Evolutionary conservation across 192 early-diverging fungal genomes (phyloP).

Genomic region (Tieghemiomyces parasiticus): DNA sequence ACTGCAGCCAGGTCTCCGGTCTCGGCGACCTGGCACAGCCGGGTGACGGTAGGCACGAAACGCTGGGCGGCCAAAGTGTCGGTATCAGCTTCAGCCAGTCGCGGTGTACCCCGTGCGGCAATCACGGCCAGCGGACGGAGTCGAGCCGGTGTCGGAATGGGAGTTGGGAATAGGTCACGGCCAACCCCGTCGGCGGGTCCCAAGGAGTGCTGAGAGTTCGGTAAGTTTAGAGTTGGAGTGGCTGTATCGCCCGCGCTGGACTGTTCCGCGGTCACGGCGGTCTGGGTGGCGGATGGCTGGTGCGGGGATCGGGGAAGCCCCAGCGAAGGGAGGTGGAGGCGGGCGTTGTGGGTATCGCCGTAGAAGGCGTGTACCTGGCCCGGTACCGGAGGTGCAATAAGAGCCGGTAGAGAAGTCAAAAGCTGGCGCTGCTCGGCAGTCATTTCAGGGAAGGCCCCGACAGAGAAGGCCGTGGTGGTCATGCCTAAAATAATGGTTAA

Average conservation of each 20-base stretch:
- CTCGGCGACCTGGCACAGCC: conserved; percentile 11
- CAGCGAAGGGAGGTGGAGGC: conserved; percentile 17
- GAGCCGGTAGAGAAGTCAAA: conserved; percentile 24
- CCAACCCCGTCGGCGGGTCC: not conserved
- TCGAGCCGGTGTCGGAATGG: not conserved
- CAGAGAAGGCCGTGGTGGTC: too few relatives aligned
- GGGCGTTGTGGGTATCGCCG: conserved; percentile 32
- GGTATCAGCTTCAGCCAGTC: not conserved
- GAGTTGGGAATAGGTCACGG: too few relatives aligned
- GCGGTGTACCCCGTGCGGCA: not conserved
- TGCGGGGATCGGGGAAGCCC: conserved; percentile 2
- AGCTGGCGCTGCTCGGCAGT: not conserved
- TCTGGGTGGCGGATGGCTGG: not conserved
- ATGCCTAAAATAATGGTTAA: too few relatives aligned
- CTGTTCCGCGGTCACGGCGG: too few relatives aligned
- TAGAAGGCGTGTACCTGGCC: conserved; percentile 40
- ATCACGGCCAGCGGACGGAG: not conserved
- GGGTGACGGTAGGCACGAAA: conserved; percentile 7
- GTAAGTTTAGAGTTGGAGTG: not conserved
- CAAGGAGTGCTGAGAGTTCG: not conserved
- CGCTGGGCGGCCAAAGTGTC: not conserved
- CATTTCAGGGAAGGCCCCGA: conserved; percentile 9
- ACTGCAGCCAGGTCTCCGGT: conserved; percentile 8
- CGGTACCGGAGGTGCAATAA: conserved; percentile 38
- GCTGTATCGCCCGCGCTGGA: not conserved